Percentiles rank a stretch among this genome's conserved stretches.
Evolutionary conservation across 2,329 filamentous ascomycete genomes (phyloP).

Genomic region (Aspergillus niger): DNA sequence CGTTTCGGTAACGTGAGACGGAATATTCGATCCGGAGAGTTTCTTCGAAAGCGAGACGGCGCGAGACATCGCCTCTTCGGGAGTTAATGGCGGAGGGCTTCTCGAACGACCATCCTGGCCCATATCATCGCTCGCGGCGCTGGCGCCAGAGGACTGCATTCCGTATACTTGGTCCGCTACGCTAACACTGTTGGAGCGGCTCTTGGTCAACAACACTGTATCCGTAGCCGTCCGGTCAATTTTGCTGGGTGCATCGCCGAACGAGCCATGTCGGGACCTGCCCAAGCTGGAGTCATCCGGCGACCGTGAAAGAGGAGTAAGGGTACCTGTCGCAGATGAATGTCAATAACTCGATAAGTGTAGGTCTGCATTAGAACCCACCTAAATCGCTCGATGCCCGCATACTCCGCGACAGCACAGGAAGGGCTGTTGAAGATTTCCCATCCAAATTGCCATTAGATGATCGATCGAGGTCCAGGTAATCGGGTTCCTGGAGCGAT

Average conservation of each 20-base stretch:
- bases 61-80: conserved; percentile 76
- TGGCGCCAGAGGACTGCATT: conserved; percentile 10
- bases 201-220: conserved; percentile 51
- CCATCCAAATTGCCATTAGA: conserved; percentile 25
- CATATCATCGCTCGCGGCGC: conserved; percentile 17
- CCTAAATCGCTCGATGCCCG: conserved; percentile 53
- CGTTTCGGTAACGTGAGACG: conserved; percentile 84
- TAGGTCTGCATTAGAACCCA: conserved; percentile 18
- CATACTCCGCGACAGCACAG: conserved; percentile 30
- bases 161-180: conserved; percentile 17
- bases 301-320: conserved; percentile 45
- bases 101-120: conserved; percentile 55
- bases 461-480: conserved; percentile 47
- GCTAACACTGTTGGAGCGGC: conserved; percentile 29
- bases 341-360: background rate
- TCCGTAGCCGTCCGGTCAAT: conserved; percentile 58
- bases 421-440: conserved; percentile 29
- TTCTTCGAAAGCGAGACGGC: conserved; percentile 84
- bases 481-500: conserved; percentile 53
- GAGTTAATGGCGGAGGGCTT: conserved; percentile 74
- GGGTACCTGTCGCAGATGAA: conserved; percentile 33
- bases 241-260: conserved; percentile 39
- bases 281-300: conserved; percentile 34
- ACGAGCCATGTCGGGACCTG: conserved; percentile 31
- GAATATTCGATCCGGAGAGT: conserved; percentile 86